Percentiles rank a stretch among this genome's conserved stretches.
phyloP scores from a whole-genome alignment of 2,329 filamentous ascomycete genomes.

The Trichophyton simii region DNA sequence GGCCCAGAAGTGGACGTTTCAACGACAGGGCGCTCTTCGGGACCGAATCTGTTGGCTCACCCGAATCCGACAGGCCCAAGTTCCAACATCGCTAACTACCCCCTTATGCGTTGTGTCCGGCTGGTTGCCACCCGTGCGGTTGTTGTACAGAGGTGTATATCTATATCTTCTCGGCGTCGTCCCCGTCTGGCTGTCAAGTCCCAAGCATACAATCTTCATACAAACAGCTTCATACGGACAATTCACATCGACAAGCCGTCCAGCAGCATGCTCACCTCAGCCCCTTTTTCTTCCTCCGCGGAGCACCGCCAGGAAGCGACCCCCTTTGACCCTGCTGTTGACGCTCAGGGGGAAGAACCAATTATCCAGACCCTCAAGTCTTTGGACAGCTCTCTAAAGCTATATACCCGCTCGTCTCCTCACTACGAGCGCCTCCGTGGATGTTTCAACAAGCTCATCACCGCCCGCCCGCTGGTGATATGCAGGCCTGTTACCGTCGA shows the following conservation, averaged over 20 bases:
- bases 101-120: no score
- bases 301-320: background rate
- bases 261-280: background rate
- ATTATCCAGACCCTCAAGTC: background rate
- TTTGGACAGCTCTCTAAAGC: background rate
- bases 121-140: no score
- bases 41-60: no score
- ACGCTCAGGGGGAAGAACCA: background rate
- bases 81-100: no score
- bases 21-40: no score
- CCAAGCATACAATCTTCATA: no score
- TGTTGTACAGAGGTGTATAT: no score
- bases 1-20: no score
- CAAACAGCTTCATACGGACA: no score
- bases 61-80: no score
- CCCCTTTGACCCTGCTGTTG: background rate
- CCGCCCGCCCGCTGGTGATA: background rate
- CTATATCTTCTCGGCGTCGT: no score
- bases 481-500: background rate
- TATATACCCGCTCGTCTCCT: background rate
- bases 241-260: background rate
- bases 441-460: background rate
- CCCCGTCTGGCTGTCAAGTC: no score
- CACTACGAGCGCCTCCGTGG: background rate
- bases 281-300: background rate